Evolutionary conservation across 176 grass and related monocot species (phyloP).

Genomic region (Triticum turgidum): DNA sequence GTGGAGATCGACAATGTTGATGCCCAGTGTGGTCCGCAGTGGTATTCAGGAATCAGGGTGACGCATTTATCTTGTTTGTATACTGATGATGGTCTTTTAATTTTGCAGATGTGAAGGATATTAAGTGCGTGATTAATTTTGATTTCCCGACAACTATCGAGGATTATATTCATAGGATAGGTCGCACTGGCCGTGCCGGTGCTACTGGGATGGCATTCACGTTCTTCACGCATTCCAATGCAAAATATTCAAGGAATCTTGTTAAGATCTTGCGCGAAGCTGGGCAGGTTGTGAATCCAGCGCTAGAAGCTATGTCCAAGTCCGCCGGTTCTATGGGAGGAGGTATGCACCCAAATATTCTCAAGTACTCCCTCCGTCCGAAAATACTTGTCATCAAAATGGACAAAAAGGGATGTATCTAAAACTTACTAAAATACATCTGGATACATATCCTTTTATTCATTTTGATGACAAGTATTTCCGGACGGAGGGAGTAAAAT

Average conservation of each 20-base stretch:
- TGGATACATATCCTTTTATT: too few species aligned
- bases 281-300: constrained; percentile 75
- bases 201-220: constrained; percentile 83
- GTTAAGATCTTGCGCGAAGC: constrained; percentile 86
- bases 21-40: constrained; percentile 40
- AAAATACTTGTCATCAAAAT: too few species aligned
- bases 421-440: too few species aligned
- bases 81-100: constrained; percentile 23
- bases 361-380: too few species aligned
- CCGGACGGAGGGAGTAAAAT: neutral
- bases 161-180: constrained; percentile 98
- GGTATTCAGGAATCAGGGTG: constrained; percentile 37
- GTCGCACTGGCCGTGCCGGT: constrained; percentile 91
- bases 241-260: constrained; percentile 78
- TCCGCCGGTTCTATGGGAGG: constrained; percentile 42
- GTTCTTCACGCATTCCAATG: constrained; percentile 79
- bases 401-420: too few species aligned
- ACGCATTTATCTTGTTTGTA: constrained; percentile 18
- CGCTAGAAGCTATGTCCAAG: constrained; percentile 63
- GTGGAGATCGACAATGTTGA: constrained; percentile 53
- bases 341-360: constrained; percentile 28
- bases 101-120: constrained; percentile 98
- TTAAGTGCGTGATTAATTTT: constrained; percentile 98
- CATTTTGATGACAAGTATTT: too few species aligned
- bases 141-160: constrained; percentile 94